Base-by-base conservation (phyloP, 2,329 filamentous ascomycete species). In the Dactylellina sp. region DNA sequence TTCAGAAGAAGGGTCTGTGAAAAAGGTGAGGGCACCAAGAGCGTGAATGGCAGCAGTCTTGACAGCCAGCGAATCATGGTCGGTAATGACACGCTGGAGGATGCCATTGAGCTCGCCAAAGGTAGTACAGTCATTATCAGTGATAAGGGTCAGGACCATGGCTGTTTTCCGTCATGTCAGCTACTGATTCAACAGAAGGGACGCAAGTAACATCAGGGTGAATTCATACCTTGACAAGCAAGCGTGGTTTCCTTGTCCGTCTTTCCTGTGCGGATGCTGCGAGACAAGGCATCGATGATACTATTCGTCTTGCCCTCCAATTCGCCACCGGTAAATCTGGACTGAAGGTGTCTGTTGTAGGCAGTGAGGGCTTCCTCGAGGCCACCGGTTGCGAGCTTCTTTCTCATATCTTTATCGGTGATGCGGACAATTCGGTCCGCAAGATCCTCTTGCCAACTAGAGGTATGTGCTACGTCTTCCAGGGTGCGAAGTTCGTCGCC, bases 1-100 rank as follows among this genome's bases (percentile, higher is more conserved):
- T 32, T 89, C 87, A 28, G 87, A 85, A 3, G 87, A 86, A 0
- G 90, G 91, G 1, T 92, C 92, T 14, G 90, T 91, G 77, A 92
- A 94, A 77, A 91, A 87, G 0, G 89, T 87, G 22, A 88, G 87
- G n/a, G 90, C 85, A 37, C 88, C 86, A 60, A 96, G 86, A 11
- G 90, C 86, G 78, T 90, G 87, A n/a, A 96, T 89, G 0, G 91
- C 89, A 18, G 86, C 87, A 20, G 86, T 85, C 80, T 93, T 94
- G 76, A 89, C 83, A 0, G 84, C 80, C 46, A 85, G 83, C 18
- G 89, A 88, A 1, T 88, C 85, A 2, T 89, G 89, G 75, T 93
- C 89, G 32, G 88, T 85, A 76, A 91, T 88, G 1, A 85, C 84
- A 24, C 83, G 84, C 79, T 89, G 89, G 53, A 93, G 82, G 1